Evolutionary conservation across 1,284 basidiomycete species (phyloP).

Genomic region (Cutaneotrichosporon spelunceum): DNA sequence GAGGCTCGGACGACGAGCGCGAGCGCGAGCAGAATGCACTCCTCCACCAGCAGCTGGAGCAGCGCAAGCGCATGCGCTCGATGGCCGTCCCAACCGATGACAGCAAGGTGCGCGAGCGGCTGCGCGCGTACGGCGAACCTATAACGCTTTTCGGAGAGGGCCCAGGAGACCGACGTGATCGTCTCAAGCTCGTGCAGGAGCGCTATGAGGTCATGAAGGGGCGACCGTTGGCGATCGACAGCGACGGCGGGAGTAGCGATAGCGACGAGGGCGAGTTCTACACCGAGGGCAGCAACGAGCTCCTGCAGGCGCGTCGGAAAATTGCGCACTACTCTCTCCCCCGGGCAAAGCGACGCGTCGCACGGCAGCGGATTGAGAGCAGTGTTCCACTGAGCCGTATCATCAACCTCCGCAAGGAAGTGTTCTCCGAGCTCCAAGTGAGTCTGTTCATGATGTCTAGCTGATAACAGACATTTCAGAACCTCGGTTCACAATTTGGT

Average conservation of each 20-base stretch:
- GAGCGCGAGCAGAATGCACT: slow-evolving; percentile 61
- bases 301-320: slow-evolving; percentile 75
- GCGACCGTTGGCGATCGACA: slow-evolving; percentile 54
- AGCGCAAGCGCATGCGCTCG: slow-evolving; percentile 87
- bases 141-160: slow-evolving; percentile 97
- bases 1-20: slow-evolving; percentile 51
- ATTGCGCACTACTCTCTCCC: slow-evolving; percentile 90
- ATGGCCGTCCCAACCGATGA: slow-evolving; percentile 98
- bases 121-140: slow-evolving; percentile 91
- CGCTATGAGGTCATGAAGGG: slow-evolving; percentile 69
- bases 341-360: slow-evolving; percentile 87
- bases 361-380: slow-evolving; percentile 82
- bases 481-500: slow-evolving; percentile 94
- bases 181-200: slow-evolving; percentile 85
- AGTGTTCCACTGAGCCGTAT: slow-evolving; percentile 83
- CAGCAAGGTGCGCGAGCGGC: slow-evolving; percentile 76
- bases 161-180: slow-evolving; percentile 70
- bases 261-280: slow-evolving; percentile 91
- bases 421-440: slow-evolving; percentile 86
- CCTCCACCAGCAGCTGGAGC: slow-evolving; percentile 84
- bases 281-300: slow-evolving; percentile 79
- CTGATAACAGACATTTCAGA: slow-evolving; percentile 68
- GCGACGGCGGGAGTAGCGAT: slow-evolving; percentile 54
- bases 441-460: slow-evolving; percentile 30
- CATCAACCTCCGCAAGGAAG: slow-evolving; percentile 82